A percentile compares a stretch with the other conserved stretches of the same genome.
Evolutionary conservation across 148 eudicot species (phyloP).

Genomic region (Vaccinium corymbosum): DNA sequence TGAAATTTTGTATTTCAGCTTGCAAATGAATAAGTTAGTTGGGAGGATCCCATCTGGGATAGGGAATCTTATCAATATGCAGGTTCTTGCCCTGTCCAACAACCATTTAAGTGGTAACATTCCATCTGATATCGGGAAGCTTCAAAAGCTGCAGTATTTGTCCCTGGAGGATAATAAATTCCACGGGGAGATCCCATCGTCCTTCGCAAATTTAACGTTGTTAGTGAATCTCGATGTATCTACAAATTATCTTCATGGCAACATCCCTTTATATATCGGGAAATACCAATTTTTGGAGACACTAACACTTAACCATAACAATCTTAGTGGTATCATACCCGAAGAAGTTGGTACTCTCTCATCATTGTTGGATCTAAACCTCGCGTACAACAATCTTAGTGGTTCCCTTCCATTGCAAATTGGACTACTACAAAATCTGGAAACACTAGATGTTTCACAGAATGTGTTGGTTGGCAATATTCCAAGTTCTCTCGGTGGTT

Average conservation of each 20-base stretch:
- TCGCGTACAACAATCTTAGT: too few species aligned
- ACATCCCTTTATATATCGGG: neutral
- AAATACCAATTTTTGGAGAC: neutral
- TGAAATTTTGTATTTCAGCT: too few species aligned
- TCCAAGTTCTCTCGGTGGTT: too few species aligned
- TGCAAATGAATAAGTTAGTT: too few species aligned
- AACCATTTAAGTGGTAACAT: neutral
- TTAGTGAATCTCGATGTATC: neutral
- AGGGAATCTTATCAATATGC: neutral
- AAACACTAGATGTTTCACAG: neutral
- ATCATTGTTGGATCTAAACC: neutral
- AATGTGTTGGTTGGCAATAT: too few species aligned
- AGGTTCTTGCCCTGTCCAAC: neutral
- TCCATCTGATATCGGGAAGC: neutral
- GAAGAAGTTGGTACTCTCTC: neutral
- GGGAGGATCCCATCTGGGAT: neutral
- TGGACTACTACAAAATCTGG: neutral
- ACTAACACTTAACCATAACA: neutral
- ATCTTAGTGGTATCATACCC: neutral
- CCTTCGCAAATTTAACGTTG: neutral
- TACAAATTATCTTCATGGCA: neutral
- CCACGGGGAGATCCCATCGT: neutral
- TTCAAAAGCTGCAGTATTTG: neutral
- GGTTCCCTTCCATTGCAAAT: neutral
- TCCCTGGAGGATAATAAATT: neutral